A percentile compares a stretch with the other conserved stretches of the same genome.
Evolutionary conservation across 148 eudicot genomes (phyloP).

Genomic region (Salicornia ramosissima): DNA sequence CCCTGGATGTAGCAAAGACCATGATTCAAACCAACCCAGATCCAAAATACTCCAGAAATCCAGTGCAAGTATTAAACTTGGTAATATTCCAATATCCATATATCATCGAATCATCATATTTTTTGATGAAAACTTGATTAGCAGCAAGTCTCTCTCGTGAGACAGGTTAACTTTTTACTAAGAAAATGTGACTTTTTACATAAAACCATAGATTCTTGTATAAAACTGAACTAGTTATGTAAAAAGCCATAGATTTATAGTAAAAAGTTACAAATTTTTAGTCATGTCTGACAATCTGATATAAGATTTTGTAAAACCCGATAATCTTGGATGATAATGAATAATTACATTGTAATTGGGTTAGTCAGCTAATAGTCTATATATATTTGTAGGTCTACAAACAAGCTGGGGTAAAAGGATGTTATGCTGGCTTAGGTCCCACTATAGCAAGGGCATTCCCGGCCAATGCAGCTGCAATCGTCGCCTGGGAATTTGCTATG

Average conservation of each 20-base stretch:
- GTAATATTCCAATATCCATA: constrained; percentile 28
- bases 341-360: no score
- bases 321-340: no score
- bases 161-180: no score
- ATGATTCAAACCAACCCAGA: constrained; percentile 74
- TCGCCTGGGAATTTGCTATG: constrained; percentile 80
- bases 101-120: background rate
- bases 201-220: no score
- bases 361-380: background rate
- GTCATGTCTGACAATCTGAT: no score
- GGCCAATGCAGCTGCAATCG: constrained; percentile 96
- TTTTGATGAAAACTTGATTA: no score
- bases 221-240: no score
- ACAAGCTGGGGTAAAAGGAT: constrained; percentile 77
- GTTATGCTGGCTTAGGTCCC: constrained; percentile 91
- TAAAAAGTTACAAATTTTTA: no score
- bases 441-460: constrained; percentile 81
- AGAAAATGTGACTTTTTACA: no score
- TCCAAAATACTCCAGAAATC: constrained; percentile 55
- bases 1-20: constrained; percentile 88
- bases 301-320: no score
- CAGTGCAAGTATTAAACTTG: constrained; percentile 47
- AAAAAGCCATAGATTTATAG: no score
- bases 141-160: no score
- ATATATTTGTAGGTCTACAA: constrained; percentile 44